Evolutionary conservation across 352 stramenopile species (phyloP).

Genomic region (Globisporangium viniferum): DNA sequence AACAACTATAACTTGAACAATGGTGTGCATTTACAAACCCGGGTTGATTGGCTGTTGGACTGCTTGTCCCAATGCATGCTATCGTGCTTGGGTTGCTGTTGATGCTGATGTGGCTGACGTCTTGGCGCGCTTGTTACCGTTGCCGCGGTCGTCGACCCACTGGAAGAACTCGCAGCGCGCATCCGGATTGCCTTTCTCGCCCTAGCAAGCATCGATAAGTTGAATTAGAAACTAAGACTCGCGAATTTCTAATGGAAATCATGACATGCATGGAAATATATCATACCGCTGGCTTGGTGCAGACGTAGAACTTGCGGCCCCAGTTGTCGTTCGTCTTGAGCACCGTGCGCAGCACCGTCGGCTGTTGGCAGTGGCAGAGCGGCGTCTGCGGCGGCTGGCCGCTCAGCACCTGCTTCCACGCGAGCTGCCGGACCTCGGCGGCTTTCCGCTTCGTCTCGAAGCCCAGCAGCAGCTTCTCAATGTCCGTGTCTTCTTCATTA

Average conservation of each 20-base stretch:
- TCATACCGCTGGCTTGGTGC: slow-evolving; percentile 69
- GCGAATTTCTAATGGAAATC: not conserved
- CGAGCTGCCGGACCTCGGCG: slow-evolving; percentile 24
- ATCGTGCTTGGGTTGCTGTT: not conserved
- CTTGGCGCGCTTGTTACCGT: slow-evolving; percentile 16
- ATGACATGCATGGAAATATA: not conserved
- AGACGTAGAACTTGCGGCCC: slow-evolving; percentile 85
- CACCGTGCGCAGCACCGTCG: slow-evolving; percentile 71
- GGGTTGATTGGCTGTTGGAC: too few relatives aligned
- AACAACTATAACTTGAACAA: not conserved
- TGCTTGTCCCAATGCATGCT: not conserved
- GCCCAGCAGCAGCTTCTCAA: slow-evolving; percentile 12
- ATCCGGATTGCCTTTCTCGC: slow-evolving; percentile 73
- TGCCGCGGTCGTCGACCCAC: slow-evolving; percentile 51
- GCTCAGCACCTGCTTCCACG: slow-evolving; percentile 72
- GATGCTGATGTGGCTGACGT: not conserved
- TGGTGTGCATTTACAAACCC: not conserved
- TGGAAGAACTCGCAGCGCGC: slow-evolving; percentile 86
- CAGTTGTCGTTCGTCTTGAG: slow-evolving; percentile 81
- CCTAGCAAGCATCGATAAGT: slow-evolving; percentile 26
- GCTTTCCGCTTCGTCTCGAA: slow-evolving; percentile 34
- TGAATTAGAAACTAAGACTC: not conserved
- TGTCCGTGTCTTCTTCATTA: slow-evolving; percentile 11
- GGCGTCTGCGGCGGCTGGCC: slow-evolving; percentile 56
- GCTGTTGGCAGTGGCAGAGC: slow-evolving; percentile 59